Conservation (phyloP, 2,329 filamentous ascomycete species). For the Penicillium sp. region DNA sequence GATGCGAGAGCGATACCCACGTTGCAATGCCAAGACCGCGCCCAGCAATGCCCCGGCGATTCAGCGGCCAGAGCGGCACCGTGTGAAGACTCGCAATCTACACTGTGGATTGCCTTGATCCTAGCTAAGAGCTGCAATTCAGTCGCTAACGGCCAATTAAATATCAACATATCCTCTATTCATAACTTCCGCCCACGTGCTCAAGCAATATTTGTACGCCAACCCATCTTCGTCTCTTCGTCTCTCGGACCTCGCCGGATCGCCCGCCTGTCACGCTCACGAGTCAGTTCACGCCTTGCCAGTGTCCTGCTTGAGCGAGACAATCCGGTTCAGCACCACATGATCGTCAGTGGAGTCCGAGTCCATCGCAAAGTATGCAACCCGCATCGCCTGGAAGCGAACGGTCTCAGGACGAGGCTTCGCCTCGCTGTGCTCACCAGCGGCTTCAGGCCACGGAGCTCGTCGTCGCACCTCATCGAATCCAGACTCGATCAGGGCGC, state of each 20-base stretch:
- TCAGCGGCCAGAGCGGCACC: not conserved
- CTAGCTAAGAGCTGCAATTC: not conserved
- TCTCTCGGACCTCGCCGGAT: conserved; percentile 1
- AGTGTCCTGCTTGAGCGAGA: conserved; percentile 76
- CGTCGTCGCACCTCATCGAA: conserved; percentile 75
- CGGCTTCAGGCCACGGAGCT: conserved; percentile 82
- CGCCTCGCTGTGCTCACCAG: conserved; percentile 55
- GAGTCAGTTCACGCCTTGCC: conserved; percentile 16
- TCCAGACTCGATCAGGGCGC: conserved; percentile 81
- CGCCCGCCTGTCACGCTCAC: not conserved
- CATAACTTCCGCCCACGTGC: not conserved
- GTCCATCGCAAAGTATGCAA: conserved; percentile 70
- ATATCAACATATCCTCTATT: conserved; percentile 8
- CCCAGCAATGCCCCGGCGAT: conserved; percentile 13
- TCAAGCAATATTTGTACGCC: not conserved
- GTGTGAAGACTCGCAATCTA: conserved; percentile 4
- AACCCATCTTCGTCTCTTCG: not conserved
- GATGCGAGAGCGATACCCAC: conserved; percentile 6
- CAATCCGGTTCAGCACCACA: conserved; percentile 87
- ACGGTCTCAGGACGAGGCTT: conserved; percentile 70
- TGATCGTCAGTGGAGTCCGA: conserved; percentile 78
- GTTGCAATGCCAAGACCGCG: conserved; percentile 18
- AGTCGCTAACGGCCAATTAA: conserved; percentile 9
- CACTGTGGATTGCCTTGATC: not conserved
- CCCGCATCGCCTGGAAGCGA: conserved; percentile 88